phyloP scores from a whole-genome alignment of 441 rosid genomes.

The Bruguiera hainesii region DNA sequence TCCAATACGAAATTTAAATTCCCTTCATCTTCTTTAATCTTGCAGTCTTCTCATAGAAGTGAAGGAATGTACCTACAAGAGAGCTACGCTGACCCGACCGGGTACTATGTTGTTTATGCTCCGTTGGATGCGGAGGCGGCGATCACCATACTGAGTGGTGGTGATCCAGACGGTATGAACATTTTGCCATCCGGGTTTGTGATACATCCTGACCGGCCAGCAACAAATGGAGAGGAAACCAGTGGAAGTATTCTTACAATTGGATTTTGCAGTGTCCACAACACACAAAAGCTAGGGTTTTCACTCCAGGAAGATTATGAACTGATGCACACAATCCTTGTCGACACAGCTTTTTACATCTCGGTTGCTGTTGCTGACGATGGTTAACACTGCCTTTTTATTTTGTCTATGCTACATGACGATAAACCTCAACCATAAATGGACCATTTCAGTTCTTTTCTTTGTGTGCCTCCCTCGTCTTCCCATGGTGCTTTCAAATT shows the following conservation, averaged over 20 bases:
- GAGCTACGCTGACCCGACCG: slow-evolving; percentile 28
- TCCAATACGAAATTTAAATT: neutral
- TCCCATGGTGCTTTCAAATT: too few species aligned
- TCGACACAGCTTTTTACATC: too few species aligned
- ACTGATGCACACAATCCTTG: too few species aligned
- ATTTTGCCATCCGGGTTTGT: slow-evolving; percentile 46
- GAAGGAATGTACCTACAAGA: slow-evolving; percentile 41
- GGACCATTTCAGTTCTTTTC: too few species aligned
- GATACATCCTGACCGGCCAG: slow-evolving; percentile 32
- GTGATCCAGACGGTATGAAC: slow-evolving; percentile 23
- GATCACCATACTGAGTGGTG: slow-evolving; percentile 29
- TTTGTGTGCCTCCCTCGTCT: too few species aligned
- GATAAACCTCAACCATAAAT: too few species aligned
- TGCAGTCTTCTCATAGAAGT: slow-evolving; percentile 18
- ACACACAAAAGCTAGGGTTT: too few species aligned
- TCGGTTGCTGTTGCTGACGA: too few species aligned
- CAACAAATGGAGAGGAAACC: slow-evolving; percentile 3
- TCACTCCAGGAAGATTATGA: too few species aligned
- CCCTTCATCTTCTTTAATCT: neutral
- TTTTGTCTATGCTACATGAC: too few species aligned
- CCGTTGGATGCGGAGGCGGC: slow-evolving; percentile 33
- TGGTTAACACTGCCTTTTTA: too few species aligned
- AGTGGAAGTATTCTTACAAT: slow-evolving; percentile 37
- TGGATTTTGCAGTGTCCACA: slow-evolving; percentile 20
- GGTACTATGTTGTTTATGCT: slow-evolving; percentile 37